Conservation (phyloP, 2,329 filamentous ascomycete species). For the Fusarium tanahbumbuense region DNA sequence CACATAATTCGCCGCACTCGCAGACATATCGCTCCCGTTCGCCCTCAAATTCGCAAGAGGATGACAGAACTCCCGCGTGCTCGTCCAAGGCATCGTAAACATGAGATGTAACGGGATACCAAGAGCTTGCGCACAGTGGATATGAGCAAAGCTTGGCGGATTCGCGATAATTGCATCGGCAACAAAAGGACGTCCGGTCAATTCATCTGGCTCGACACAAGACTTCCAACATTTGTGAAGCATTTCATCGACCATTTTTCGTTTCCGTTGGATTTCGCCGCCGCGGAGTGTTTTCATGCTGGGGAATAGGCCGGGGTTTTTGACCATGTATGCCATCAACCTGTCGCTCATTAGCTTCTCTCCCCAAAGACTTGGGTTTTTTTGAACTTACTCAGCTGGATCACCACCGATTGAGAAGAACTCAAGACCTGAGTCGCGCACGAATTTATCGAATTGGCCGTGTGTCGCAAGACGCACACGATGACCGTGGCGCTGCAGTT, state of each 20-base stretch:
- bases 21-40: conserved; percentile 52
- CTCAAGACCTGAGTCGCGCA: conserved; percentile 1
- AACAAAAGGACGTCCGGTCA: background rate
- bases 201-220: background rate
- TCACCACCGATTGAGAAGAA: conserved; percentile 23
- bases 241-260: conserved; percentile 2
- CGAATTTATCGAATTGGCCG: conserved; percentile 12
- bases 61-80: conserved; percentile 78
- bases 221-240: conserved; percentile 1
- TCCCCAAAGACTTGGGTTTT: too few species aligned
- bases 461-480: conserved; percentile 33
- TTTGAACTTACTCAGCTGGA: conserved; percentile 14
- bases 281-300: background rate
- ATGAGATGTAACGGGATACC: conserved; percentile 60
- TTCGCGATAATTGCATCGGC: conserved; percentile 64
- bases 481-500: conserved; percentile 27
- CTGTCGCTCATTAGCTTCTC: too few species aligned
- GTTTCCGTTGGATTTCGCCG: background rate
- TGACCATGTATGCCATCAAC: conserved; percentile 8
- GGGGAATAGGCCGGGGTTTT: background rate
- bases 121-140: conserved; percentile 60
- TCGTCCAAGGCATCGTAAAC: conserved; percentile 78
- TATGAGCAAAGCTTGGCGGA: conserved; percentile 60
- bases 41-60: conserved; percentile 75
- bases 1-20: conserved; percentile 70